phyloP scores from a whole-genome alignment of 768 basidiomycete species.

The Guyanaporus albipodus region DNA sequence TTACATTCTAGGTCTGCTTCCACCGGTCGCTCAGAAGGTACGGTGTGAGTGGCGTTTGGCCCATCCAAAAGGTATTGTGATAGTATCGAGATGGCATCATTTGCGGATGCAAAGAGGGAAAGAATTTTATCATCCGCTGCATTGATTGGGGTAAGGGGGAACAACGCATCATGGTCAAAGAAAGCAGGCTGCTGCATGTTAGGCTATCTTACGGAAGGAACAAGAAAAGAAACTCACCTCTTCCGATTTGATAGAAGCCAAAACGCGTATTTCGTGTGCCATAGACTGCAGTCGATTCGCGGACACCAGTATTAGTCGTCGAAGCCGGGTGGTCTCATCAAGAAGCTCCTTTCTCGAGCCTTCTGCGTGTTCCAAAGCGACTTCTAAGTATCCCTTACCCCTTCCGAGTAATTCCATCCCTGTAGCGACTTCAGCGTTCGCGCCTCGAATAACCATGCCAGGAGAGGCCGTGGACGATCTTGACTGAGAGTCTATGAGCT shows the following conservation, averaged over 20 bases:
- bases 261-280: conserved; percentile 42
- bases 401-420: conserved; percentile 45
- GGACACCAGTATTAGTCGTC: conserved; percentile 53
- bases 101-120: conserved; percentile 41
- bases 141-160: conserved; percentile 50
- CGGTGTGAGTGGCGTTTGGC: conserved; percentile 7
- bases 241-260: conserved; percentile 41
- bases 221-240: conserved; percentile 37
- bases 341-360: conserved; percentile 54
- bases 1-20: conserved; percentile 41
- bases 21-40: conserved; percentile 14
- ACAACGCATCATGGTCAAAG: conserved; percentile 46
- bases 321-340: conserved; percentile 62
- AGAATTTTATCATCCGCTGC: conserved; percentile 47
- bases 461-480: conserved; percentile 48
- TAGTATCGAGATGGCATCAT: conserved; percentile 31
- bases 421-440: conserved; percentile 47
- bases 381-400: conserved; percentile 55
- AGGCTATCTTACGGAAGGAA: neutral
- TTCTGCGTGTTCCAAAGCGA: conserved; percentile 72
- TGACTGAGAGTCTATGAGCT: conserved; percentile 62
- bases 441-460: conserved; percentile 48
- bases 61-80: conserved; percentile 25
- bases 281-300: conserved; percentile 64
- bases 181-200: conserved; percentile 37